phyloP scores from a whole-genome alignment of 495 filamentous ascomycete species.

The Daldinia decipiens region DNA sequence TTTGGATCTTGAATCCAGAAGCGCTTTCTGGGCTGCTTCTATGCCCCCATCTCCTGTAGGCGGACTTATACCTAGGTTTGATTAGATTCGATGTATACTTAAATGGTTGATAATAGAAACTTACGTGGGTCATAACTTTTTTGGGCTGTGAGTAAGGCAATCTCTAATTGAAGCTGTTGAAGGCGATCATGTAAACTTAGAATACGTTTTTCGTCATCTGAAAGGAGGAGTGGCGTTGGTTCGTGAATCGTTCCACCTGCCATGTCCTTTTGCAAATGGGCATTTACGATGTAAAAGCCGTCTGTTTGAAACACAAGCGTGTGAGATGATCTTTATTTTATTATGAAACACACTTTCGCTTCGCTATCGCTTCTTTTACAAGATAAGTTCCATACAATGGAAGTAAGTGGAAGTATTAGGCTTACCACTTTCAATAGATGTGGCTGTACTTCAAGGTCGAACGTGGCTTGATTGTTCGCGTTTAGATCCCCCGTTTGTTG shows the following conservation, averaged over 20 bases:
- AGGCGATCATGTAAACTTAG: conserved; percentile 75
- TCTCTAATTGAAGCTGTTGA: conserved; percentile 75
- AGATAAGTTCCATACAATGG: neutral
- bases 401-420: neutral
- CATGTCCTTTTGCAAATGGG: conserved; percentile 28
- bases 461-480: conserved; percentile 5
- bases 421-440: neutral
- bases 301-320: neutral
- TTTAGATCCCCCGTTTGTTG: neutral
- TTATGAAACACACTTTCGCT: neutral
- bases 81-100: conserved; percentile 6
- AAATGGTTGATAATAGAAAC: conserved; percentile 10
- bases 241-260: conserved; percentile 21
- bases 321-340: neutral
- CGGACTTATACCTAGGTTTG: conserved; percentile 18
- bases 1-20: conserved; percentile 73
- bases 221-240: conserved; percentile 59
- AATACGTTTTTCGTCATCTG: conserved; percentile 68
- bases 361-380: neutral
- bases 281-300: neutral
- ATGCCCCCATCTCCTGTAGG: conserved; percentile 53
- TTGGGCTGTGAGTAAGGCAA: conserved; percentile 70
- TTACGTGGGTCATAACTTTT: conserved; percentile 47
- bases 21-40: conserved; percentile 69
- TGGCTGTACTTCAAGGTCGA: conserved; percentile 3